Evolutionary conservation across 208 protist species (phyloP), one percentile per base, ranked within the genome.

Genomic region (Leishmania martiniquensis): DNA sequence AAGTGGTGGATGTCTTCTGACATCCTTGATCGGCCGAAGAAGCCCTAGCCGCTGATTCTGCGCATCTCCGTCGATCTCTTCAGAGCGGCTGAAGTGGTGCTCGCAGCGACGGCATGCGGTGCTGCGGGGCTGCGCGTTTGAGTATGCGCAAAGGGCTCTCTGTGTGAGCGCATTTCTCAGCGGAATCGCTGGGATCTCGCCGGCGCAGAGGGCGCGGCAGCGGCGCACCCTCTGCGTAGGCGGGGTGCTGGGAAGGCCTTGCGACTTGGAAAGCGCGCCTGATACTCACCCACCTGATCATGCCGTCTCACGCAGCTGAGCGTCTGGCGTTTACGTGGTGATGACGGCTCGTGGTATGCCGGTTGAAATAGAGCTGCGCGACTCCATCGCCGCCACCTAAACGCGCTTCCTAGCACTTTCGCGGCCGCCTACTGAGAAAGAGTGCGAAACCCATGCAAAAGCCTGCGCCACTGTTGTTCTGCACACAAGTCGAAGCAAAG

Each of bases 21-120:
- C 82, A 0, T 57, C 75, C 12, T 71, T 75, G 2, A 10, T 37
- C 0, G 67, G 75, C 29, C 78, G 69, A 0, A 76, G 88, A 65
- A 86, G 81, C 49, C 87, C 84, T 0, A 90, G 84, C 44, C 69
- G 78, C 4, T 86, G 78, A 80, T 78, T 87, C 39, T 62, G 75
- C 22, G 42, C 80, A 6, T 68, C 49, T 25, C 29, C 52, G 9
- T 20, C 20, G 34, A 81, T 85, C 51, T 78, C 77, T 1, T 1
- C 13, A 1, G 57, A 62, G 9, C 37, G 72, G 4, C 57, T 86
- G n/a, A 60, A 44, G 0, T 6, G 37, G 1, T 39, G 52, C 6
- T 72, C 49, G 52, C 59, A 75, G n/a, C 51, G 42, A 6, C 86
- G 66, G 25, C 69, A 81, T 20, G 55, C 80, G 1, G 78, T 83